These are phyloP conservation scores for Neonothopanus nambi DNA, from an alignment of 1,284 basidiomycete genomes.

Conservation along the genomic window DNA sequence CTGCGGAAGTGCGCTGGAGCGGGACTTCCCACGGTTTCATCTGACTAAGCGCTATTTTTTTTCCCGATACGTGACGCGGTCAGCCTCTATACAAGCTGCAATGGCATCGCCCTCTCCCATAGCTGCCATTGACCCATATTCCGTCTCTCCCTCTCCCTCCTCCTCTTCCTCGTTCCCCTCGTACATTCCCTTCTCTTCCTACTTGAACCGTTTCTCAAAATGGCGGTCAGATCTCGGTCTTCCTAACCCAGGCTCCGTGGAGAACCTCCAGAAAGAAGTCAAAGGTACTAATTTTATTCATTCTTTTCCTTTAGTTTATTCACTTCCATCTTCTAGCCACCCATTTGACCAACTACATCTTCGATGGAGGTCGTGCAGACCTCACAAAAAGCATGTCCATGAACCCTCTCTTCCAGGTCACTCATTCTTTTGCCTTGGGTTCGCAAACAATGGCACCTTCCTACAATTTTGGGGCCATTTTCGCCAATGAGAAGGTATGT, in stretches of 20 bases:
- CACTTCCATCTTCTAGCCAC: constrained; percentile 62
- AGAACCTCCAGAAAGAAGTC: constrained; percentile 89
- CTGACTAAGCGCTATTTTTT: too few relatives aligned
- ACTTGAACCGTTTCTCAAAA: constrained; percentile 71
- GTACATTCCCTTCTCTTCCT: constrained; percentile 34
- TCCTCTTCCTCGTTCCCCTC: constrained; percentile 19
- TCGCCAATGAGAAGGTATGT: constrained; percentile 80
- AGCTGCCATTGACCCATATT: constrained; percentile 33
- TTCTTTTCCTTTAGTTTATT: constrained; percentile 4
- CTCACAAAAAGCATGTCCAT: constrained; percentile 92
- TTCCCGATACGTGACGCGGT: constrained; percentile 3
- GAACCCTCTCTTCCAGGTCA: constrained; percentile 97
- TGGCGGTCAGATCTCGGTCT: constrained; percentile 83
- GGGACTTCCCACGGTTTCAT: too few relatives aligned
- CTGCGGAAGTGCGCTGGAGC: too few relatives aligned
- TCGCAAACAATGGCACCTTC: constrained; percentile 75
- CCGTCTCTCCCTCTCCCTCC: constrained; percentile 16
- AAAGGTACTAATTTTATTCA: constrained; percentile 54
- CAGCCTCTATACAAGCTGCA: constrained; percentile 17
- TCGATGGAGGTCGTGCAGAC: constrained; percentile 96
- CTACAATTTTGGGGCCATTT: constrained; percentile 96
- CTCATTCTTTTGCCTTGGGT: constrained; percentile 91
- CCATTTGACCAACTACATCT: constrained; percentile 92
- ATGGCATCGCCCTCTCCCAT: constrained; percentile 44
- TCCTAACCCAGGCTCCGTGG: constrained; percentile 86